Conservation (phyloP, 805 yeast species). For the Hanseniaspora taiwanica region DNA sequence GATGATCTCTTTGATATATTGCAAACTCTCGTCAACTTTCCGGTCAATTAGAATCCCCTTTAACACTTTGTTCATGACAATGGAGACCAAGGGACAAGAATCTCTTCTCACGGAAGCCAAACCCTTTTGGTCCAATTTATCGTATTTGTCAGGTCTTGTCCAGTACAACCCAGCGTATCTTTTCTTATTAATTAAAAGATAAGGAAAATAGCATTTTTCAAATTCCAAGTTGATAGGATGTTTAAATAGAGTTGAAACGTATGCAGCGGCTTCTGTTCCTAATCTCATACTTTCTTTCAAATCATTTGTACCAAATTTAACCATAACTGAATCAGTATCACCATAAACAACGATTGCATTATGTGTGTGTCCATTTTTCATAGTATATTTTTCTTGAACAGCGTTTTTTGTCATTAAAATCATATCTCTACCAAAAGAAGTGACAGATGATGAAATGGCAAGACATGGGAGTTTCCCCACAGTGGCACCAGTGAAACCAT, state of each 20-base stretch:
- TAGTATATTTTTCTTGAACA: slow-evolving; percentile 68
- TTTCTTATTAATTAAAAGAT: slow-evolving; percentile 84
- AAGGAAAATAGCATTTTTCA: slow-evolving; percentile 93
- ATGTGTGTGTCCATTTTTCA: slow-evolving; percentile 68
- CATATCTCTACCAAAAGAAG: slow-evolving; percentile 95
- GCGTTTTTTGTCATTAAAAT: slow-evolving; percentile 81
- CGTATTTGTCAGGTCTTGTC: slow-evolving; percentile 86
- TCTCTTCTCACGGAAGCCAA: slow-evolving; percentile 97
- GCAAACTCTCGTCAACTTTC: slow-evolving; percentile 73
- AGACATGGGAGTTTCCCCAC: slow-evolving; percentile 94
- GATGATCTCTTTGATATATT: slow-evolving; percentile 74
- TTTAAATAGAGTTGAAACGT: slow-evolving; percentile 64
- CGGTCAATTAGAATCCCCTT: slow-evolving; percentile 77
- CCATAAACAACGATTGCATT: slow-evolving; percentile 93
- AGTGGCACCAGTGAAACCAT: slow-evolving; percentile 98
- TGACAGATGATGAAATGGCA: slow-evolving; percentile 89
- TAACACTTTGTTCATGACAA: slow-evolving; percentile 84
- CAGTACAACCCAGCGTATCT: slow-evolving; percentile 95
- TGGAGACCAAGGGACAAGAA: slow-evolving; percentile 87
- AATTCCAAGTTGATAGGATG: slow-evolving; percentile 90
- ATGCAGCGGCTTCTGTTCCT: slow-evolving; percentile 90
- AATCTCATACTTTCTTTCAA: slow-evolving; percentile 73
- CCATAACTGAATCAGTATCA: slow-evolving; percentile 99
- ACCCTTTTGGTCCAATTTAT: slow-evolving; percentile 97
- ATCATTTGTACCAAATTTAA: slow-evolving; percentile 79